A percentile compares a stretch with the other conserved stretches of the same genome.
Conservation (phyloP, 1,284 basidiomycete genomes). For the Tilletia horrida region DNA sequence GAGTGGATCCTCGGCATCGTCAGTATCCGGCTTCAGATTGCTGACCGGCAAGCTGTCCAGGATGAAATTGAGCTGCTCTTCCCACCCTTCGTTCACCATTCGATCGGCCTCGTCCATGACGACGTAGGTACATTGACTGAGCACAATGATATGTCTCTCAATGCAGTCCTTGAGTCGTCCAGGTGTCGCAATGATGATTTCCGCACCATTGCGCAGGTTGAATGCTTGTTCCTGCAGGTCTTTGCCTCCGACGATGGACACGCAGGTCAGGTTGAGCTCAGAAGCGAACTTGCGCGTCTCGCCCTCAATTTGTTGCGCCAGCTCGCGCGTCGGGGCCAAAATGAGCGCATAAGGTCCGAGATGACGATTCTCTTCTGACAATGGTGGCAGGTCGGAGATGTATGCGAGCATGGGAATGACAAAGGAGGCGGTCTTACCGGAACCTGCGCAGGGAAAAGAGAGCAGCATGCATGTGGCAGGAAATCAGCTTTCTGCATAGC, state of each 20-base stretch:
- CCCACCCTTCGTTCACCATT: conserved; percentile 97
- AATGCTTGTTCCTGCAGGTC: conserved; percentile 95
- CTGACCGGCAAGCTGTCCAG: conserved; percentile 84
- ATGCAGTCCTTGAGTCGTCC: conserved; percentile 96
- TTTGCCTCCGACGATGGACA: conserved; percentile 92
- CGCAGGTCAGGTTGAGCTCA: conserved; percentile 82
- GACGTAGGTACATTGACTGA: conserved; percentile 93
- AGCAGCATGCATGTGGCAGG: not conserved
- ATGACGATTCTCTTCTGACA: conserved; percentile 86
- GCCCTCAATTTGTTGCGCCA: conserved; percentile 93
- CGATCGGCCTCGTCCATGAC: conserved; percentile 99
- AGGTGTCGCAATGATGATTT: conserved; percentile 97
- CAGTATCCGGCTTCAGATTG: conserved; percentile 73
- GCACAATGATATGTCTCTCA: conserved; percentile 87
- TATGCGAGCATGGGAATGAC: conserved; percentile 96
- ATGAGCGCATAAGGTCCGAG: conserved; percentile 91
- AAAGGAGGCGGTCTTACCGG: conserved; percentile 98
- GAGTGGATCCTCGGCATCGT: conserved; percentile 52
- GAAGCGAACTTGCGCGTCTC: conserved; percentile 87
- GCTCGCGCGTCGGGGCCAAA: conserved; percentile 89
- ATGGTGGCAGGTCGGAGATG: conserved; percentile 76
- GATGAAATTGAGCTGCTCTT: conserved; percentile 88
- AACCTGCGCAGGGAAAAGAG: conserved; percentile 60
- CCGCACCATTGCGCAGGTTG: conserved; percentile 87
- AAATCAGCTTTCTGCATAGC: too few species aligned